A percentile compares a stretch with the other conserved stretches of the same genome.
Conservation (phyloP, 441 rosid genomes). For the Gossypium schwendimanii region DNA sequence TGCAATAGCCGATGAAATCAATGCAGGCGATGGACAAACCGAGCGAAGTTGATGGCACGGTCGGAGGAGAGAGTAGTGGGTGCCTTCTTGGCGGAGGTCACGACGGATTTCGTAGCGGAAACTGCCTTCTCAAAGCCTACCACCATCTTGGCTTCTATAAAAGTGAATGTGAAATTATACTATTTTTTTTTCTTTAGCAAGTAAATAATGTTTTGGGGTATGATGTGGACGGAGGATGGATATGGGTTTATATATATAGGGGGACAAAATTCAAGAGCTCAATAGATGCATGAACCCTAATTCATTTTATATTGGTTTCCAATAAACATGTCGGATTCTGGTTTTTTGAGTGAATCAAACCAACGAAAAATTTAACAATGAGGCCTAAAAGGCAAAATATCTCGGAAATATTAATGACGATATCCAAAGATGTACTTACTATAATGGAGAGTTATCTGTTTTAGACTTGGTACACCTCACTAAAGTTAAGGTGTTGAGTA, state of each 20-base stretch:
- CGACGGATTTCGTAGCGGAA: background rate
- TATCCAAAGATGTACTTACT: background rate
- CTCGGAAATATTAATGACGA: background rate
- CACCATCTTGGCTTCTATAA: slow-evolving; percentile 12
- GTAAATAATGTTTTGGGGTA: background rate
- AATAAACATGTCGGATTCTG: background rate
- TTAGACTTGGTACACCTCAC: background rate
- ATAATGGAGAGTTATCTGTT: background rate
- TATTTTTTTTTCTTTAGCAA: background rate
- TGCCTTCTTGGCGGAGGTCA: slow-evolving; percentile 4
- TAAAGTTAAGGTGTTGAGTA: background rate
- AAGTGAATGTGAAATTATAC: background rate
- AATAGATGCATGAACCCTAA: background rate
- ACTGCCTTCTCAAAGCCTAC: slow-evolving; percentile 16
- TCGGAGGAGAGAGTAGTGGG: slow-evolving; percentile 13
- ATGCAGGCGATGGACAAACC: slow-evolving; percentile 22
- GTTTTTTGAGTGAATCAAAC: background rate
- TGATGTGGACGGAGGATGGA: background rate
- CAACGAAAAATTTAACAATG: background rate
- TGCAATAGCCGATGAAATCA: background rate
- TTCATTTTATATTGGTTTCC: background rate
- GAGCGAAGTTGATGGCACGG: slow-evolving; percentile 36
- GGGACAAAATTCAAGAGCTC: background rate
- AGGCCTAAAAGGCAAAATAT: background rate
- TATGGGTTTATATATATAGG: background rate